These are phyloP conservation scores for Endotrypanum monterogeii DNA, from an alignment of 208 protist genomes.

Conservation along the genomic window DNA sequence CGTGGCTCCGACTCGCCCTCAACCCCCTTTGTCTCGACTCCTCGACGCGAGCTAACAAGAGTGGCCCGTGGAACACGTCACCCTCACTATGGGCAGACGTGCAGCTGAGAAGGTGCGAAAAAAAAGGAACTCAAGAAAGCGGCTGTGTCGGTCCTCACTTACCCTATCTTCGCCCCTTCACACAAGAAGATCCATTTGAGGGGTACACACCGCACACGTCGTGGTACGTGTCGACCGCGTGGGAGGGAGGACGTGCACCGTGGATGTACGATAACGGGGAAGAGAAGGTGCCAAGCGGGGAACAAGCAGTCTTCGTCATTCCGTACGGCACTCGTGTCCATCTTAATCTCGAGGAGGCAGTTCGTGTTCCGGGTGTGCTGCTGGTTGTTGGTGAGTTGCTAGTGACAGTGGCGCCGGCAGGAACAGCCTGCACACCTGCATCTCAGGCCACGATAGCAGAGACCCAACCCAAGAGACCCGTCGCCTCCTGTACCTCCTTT, in stretches of 20 bases:
- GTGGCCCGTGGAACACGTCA: conserved; percentile 5
- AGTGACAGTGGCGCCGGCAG: neutral
- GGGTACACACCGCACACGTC: neutral
- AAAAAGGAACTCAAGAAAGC: neutral
- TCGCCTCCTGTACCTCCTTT: neutral
- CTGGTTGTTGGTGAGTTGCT: conserved; percentile 41
- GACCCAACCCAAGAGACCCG: too few relatives aligned
- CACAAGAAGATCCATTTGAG: neutral
- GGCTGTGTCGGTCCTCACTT: conserved; percentile 28
- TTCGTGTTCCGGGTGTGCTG: conserved; percentile 29
- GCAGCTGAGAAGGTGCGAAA: neutral
- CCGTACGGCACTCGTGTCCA: conserved; percentile 29
- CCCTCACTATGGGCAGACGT: conserved; percentile 18
- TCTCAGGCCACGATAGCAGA: too few relatives aligned
- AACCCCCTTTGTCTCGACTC: conserved; percentile 4
- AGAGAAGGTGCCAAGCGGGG: neutral
- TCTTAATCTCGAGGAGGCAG: conserved; percentile 16
- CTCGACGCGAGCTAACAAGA: neutral
- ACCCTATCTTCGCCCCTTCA: conserved; percentile 15
- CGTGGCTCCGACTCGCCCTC: conserved; percentile 11
- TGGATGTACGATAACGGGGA: conserved; percentile 8
- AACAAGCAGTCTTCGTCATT: conserved; percentile 26
- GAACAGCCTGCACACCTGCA: neutral
- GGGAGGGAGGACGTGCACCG: conserved; percentile 29
- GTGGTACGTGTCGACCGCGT: conserved; percentile 34